Percentiles rank a stretch among this genome's conserved stretches.
Conservation (phyloP, 1,284 basidiomycete genomes). For the Puccinia hordei region DNA sequence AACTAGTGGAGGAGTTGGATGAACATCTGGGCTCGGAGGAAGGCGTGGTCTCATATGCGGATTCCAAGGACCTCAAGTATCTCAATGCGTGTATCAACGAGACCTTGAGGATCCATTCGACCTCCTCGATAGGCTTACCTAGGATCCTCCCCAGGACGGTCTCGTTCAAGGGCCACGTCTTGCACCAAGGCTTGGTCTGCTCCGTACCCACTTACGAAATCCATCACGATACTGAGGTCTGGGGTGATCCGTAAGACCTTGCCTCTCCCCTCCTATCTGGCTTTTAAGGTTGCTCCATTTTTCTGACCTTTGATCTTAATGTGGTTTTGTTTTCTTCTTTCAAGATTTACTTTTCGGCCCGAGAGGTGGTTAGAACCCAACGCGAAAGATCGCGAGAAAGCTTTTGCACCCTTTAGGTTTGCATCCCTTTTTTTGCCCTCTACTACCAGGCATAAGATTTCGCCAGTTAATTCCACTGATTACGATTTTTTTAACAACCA, state of each 20-base stretch:
- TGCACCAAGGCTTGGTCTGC: conserved; percentile 60
- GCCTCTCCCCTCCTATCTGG: too few species aligned
- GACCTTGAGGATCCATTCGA: conserved; percentile 77
- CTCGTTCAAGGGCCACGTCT: conserved; percentile 67
- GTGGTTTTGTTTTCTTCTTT: background rate
- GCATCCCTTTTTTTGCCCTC: background rate
- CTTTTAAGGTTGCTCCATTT: background rate
- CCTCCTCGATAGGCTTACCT: conserved; percentile 74
- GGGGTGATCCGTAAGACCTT: conserved; percentile 66
- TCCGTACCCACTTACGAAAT: conserved; percentile 69
- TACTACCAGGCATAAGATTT: too few species aligned
- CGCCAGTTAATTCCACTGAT: background rate
- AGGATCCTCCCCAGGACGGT: conserved; percentile 71
- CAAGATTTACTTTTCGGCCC: conserved; percentile 25
- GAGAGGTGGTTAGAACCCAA: conserved; percentile 42
- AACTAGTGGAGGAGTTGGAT: conserved; percentile 78
- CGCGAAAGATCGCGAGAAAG: conserved; percentile 31
- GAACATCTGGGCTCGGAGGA: conserved; percentile 68
- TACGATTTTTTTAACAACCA: background rate
- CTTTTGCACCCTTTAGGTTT: conserved; percentile 41
- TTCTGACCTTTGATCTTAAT: background rate
- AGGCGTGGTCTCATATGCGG: conserved; percentile 54
- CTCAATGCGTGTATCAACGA: conserved; percentile 80
- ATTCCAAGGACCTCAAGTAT: conserved; percentile 54
- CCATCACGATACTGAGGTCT: conserved; percentile 70